phyloP scores from a whole-genome alignment of 2,329 filamentous ascomycete genomes.

The Alternaria gaisen region DNA sequence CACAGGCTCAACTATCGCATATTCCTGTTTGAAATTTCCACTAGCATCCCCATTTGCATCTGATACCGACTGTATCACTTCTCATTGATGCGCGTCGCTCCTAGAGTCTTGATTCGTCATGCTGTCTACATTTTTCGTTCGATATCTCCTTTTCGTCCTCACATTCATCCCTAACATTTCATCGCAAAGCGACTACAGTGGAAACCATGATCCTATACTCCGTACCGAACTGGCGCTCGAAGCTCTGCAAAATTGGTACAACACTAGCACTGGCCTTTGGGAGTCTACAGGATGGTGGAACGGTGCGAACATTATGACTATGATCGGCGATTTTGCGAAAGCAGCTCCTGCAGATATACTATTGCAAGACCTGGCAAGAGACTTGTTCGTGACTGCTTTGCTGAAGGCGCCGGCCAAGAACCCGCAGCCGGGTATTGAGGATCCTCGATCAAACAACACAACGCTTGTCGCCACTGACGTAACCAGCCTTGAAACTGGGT shows the following conservation, averaged over 20 bases:
- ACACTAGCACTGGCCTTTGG: conserved; percentile 68
- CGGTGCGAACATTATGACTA: conserved; percentile 71
- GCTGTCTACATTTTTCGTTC: conserved; percentile 24
- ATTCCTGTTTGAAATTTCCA: neutral
- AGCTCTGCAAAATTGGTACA: conserved; percentile 69
- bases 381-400: conserved; percentile 58
- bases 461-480: conserved; percentile 8
- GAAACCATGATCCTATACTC: conserved; percentile 27
- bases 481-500: conserved; percentile 23
- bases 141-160: conserved; percentile 22
- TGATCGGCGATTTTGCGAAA: conserved; percentile 64
- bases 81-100: neutral
- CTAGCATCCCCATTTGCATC: too few relatives aligned
- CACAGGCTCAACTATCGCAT: neutral
- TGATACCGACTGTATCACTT: too few relatives aligned
- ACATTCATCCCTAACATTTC: conserved; percentile 30
- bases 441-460: conserved; percentile 9
- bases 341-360: conserved; percentile 36
- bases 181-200: conserved; percentile 28
- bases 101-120: conserved; percentile 17
- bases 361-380: conserved; percentile 47
- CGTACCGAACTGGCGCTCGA: conserved; percentile 48
- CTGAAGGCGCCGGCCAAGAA: conserved; percentile 43
- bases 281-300: conserved; percentile 77
- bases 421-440: conserved; percentile 40